Conservation (phyloP, 371 early-diverging fungal genomes). For the Dinochytrium kinnereticum region DNA sequence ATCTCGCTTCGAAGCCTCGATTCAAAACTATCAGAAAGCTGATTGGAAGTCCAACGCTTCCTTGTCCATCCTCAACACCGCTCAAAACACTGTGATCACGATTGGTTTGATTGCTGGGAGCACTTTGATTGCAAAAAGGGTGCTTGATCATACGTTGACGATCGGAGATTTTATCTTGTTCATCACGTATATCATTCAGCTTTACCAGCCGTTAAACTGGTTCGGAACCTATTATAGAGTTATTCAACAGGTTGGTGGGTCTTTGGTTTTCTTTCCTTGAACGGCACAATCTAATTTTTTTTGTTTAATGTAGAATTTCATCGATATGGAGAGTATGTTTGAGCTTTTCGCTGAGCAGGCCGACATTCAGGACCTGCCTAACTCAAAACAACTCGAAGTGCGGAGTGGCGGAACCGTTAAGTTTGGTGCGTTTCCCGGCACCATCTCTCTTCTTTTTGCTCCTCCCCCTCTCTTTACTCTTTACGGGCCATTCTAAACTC, state of each 20-base stretch:
- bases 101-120: constrained; percentile 74
- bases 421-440: constrained; percentile 30
- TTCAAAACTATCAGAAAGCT: constrained; percentile 81
- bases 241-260: constrained; percentile 46
- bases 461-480: background rate
- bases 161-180: constrained; percentile 90
- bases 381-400: constrained; percentile 39
- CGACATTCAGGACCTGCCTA: constrained; percentile 66
- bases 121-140: constrained; percentile 79
- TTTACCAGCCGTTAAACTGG: constrained; percentile 68
- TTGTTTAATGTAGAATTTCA: constrained; percentile 86
- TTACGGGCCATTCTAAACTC: background rate
- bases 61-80: constrained; percentile 78
- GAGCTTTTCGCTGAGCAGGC: constrained; percentile 77
- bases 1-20: constrained; percentile 72
- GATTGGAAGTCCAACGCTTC: constrained; percentile 75
- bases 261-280: constrained; percentile 18
- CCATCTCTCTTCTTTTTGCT: background rate
- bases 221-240: constrained; percentile 50
- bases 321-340: constrained; percentile 94
- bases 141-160: constrained; percentile 70
- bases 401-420: constrained; percentile 28
- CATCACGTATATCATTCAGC: constrained; percentile 70
- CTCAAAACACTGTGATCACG: constrained; percentile 86
- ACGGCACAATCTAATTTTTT: too few species aligned